phyloP scores from a whole-genome alignment of 2,329 filamentous ascomycete genomes.

The Colletotrichum shisoi region DNA sequence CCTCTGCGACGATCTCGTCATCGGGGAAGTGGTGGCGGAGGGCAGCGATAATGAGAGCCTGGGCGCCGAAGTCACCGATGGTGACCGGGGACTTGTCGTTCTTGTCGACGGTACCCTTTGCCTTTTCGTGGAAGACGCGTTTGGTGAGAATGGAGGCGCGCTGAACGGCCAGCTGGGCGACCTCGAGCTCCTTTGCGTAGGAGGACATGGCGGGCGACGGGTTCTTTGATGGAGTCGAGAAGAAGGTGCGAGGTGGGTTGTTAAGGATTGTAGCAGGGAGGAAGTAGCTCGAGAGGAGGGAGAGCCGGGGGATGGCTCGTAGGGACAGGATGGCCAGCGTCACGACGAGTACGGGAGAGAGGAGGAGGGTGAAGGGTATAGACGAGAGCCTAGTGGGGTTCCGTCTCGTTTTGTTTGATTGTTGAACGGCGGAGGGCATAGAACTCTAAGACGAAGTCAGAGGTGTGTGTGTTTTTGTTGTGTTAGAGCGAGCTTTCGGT shows the following conservation, averaged over 20 bases:
- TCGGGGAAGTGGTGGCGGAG: slow-evolving; percentile 88
- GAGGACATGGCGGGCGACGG: slow-evolving; percentile 47
- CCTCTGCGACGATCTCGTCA: slow-evolving; percentile 93
- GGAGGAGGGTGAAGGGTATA: slow-evolving; percentile 24
- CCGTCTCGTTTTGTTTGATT: slow-evolving; percentile 27
- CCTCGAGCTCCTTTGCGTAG: slow-evolving; percentile 80
- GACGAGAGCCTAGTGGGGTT: slow-evolving; percentile 6
- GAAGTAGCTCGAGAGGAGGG: slow-evolving; percentile 41
- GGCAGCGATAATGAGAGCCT: slow-evolving; percentile 92
- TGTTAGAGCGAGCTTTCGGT: slow-evolving; percentile 3
- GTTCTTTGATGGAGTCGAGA: slow-evolving; percentile 32
- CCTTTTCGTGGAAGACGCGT: slow-evolving; percentile 75
- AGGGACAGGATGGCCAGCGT: slow-evolving; percentile 40
- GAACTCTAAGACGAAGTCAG: slow-evolving; percentile 22
- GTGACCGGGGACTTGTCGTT: slow-evolving; percentile 96
- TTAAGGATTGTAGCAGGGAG: slow-evolving; percentile 14
- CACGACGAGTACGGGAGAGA: slow-evolving; percentile 35
- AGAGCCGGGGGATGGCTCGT: slow-evolving; percentile 40
- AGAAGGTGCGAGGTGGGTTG: slow-evolving; percentile 39
- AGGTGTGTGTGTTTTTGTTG: slow-evolving; percentile 1
- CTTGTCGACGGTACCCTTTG: slow-evolving; percentile 93
- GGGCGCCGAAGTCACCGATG: slow-evolving; percentile 96
- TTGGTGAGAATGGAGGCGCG: slow-evolving; percentile 68
- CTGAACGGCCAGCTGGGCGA: slow-evolving; percentile 89
- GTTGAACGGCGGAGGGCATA: slow-evolving; percentile 31